Evolutionary conservation across 257 asterid genomes (phyloP).

Genomic region (Nicotiana undulata): DNA sequence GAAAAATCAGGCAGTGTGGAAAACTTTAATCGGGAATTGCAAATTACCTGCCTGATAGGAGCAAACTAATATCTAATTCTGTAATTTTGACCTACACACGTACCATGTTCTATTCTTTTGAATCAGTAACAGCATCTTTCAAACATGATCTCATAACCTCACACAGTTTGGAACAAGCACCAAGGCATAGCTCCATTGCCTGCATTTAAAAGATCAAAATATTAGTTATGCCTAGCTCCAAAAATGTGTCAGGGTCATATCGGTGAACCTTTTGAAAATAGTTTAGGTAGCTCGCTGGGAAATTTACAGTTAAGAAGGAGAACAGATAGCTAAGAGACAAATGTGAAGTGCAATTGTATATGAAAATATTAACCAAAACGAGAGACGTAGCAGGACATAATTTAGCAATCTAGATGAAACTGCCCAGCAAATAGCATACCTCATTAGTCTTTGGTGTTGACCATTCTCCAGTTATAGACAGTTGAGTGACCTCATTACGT

Average conservation of each 20-base stretch:
- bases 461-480: constrained; percentile 89
- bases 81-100: too few relatives aligned
- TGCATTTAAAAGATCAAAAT: constrained; percentile 20
- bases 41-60: too few relatives aligned
- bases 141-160: constrained; percentile 72
- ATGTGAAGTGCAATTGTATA: neutral
- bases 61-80: too few relatives aligned
- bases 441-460: constrained; percentile 69
- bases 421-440: constrained; percentile 35
- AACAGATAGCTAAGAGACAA: neutral
- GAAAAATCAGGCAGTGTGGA: too few relatives aligned
- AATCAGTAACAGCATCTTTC: constrained; percentile 48
- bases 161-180: constrained; percentile 86
- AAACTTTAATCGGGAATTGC: too few relatives aligned
- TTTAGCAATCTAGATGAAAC: neutral
- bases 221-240: too few relatives aligned
- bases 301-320: too few relatives aligned
- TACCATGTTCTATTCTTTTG: constrained; percentile 24
- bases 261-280: too few relatives aligned
- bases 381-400: neutral
- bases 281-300: too few relatives aligned
- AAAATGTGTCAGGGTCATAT: too few relatives aligned
- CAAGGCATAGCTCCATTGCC: constrained; percentile 88
- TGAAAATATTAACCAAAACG: neutral
- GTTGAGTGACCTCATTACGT: constrained; percentile 81